Evolutionary conservation across 805 yeast genomes (phyloP).

Genomic region (Kazachstania martiniae): DNA sequence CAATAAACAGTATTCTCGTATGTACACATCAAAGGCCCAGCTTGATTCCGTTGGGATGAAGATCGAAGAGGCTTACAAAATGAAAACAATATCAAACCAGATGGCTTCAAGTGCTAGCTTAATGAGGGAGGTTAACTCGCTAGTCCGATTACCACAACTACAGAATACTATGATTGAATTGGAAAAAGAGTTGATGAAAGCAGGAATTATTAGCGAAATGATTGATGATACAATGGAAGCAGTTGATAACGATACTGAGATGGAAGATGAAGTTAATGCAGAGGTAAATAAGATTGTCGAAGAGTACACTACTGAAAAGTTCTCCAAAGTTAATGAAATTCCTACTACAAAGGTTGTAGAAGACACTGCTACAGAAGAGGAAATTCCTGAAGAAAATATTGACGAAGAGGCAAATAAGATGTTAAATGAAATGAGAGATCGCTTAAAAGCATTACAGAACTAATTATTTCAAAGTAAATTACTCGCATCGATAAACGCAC

Average conservation of each 20-base stretch:
- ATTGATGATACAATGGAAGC: slow-evolving; percentile 79
- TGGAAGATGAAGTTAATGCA: slow-evolving; percentile 51
- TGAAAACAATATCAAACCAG: slow-evolving; percentile 72
- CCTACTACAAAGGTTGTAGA: slow-evolving; percentile 25
- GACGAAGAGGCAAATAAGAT: slow-evolving; percentile 64
- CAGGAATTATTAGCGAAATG: slow-evolving; percentile 90
- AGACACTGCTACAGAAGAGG: slow-evolving; percentile 13
- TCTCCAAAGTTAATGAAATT: slow-evolving; percentile 28
- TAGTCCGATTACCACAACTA: slow-evolving; percentile 71
- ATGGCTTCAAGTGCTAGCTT: slow-evolving; percentile 67
- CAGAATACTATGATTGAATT: slow-evolving; percentile 76
- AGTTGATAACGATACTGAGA: slow-evolving; percentile 55
- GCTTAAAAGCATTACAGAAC: slow-evolving; percentile 73
- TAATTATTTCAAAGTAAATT: slow-evolving; percentile 16
- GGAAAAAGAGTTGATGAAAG: slow-evolving; percentile 75
- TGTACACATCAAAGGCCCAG: slow-evolving; percentile 75
- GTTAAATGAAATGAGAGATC: slow-evolving; percentile 77
- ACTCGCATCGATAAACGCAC: too few relatives aligned
- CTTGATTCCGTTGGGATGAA: slow-evolving; percentile 80
- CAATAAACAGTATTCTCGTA: slow-evolving; percentile 60
- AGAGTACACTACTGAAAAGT: slow-evolving; percentile 34
- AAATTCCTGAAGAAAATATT: slow-evolving; percentile 33
- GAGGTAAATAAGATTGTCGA: slow-evolving; percentile 54
- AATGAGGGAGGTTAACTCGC: slow-evolving; percentile 78
- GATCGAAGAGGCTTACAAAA: slow-evolving; percentile 81